Evolutionary conservation across 805 yeast species (phyloP).

Genomic region (Candida vartiovaarae): DNA sequence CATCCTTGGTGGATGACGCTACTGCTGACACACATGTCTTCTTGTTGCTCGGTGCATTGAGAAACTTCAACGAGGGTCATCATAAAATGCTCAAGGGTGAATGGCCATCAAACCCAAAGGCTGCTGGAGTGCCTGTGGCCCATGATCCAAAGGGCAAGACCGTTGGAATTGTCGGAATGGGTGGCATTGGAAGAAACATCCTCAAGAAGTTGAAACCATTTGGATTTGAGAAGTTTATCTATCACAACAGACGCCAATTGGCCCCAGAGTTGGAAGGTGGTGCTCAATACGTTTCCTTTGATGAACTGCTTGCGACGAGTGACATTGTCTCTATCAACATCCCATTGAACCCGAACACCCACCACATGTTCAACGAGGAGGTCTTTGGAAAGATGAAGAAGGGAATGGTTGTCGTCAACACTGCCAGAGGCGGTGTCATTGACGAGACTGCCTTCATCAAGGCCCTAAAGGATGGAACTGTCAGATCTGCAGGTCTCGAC

Average conservation of each 20-base stretch:
- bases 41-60: slow-evolving; percentile 53
- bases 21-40: slow-evolving; percentile 69
- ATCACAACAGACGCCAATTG: slow-evolving; percentile 62
- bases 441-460: slow-evolving; percentile 55
- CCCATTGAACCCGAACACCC: slow-evolving; percentile 69
- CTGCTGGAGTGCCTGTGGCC: slow-evolving; percentile 56
- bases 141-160: slow-evolving; percentile 69
- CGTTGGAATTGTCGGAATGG: slow-evolving; percentile 81
- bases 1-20: slow-evolving; percentile 58
- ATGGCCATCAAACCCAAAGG: slow-evolving; percentile 52
- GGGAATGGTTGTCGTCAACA: slow-evolving; percentile 70
- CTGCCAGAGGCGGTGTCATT: slow-evolving; percentile 83
- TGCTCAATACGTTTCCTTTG: slow-evolving; percentile 65
- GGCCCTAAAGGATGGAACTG: slow-evolving; percentile 54
- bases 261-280: slow-evolving; percentile 55
- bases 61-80: slow-evolving; percentile 61
- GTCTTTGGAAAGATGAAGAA: slow-evolving; percentile 65
- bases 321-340: slow-evolving; percentile 72
- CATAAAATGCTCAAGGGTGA: slow-evolving; percentile 46
- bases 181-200: slow-evolving; percentile 84
- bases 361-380: slow-evolving; percentile 57
- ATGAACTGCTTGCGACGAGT: slow-evolving; percentile 53
- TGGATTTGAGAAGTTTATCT: slow-evolving; percentile 64
- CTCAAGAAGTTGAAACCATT: slow-evolving; percentile 67
- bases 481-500: slow-evolving; percentile 65